These are phyloP conservation scores for Cryphonectria radicalis DNA, from an alignment of 2,329 filamentous ascomycete species.

Conservation along the genomic window DNA sequence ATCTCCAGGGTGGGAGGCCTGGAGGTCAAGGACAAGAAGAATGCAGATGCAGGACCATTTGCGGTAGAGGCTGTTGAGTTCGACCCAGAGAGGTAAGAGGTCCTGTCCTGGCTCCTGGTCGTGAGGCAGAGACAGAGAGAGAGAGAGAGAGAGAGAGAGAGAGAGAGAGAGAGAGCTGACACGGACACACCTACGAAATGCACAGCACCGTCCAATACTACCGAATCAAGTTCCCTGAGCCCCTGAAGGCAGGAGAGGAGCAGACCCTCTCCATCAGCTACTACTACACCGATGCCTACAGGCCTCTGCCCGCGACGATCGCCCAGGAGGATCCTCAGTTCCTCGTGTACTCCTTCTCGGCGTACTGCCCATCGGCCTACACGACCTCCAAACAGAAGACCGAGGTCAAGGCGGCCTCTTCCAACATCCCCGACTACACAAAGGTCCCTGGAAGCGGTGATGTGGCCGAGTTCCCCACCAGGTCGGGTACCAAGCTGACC, in stretches of 20 bases:
- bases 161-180: constrained; percentile 2
- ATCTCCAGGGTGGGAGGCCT: constrained; percentile 80
- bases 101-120: background rate
- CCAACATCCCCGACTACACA: constrained; percentile 84
- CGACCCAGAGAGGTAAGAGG: constrained; percentile 59
- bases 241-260: constrained; percentile 76
- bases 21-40: constrained; percentile 92
- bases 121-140: background rate
- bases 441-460: constrained; percentile 67
- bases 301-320: constrained; percentile 80
- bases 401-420: constrained; percentile 84
- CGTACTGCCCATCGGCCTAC: constrained; percentile 84
- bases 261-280: constrained; percentile 88
- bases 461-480: constrained; percentile 69
- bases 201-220: constrained; percentile 78
- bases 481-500: constrained; percentile 81
- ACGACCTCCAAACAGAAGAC: constrained; percentile 92
- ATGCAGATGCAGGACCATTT: constrained; percentile 69
- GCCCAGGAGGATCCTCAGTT: constrained; percentile 86
- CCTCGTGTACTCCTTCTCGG: constrained; percentile 82
- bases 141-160: background rate
- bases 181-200: background rate
- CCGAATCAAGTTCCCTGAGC: constrained; percentile 75
- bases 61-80: constrained; percentile 69
- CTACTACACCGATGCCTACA: constrained; percentile 77